phyloP scores from a whole-genome alignment of 192 early-diverging fungal genomes.

The Geosiphon pyriformis region DNA sequence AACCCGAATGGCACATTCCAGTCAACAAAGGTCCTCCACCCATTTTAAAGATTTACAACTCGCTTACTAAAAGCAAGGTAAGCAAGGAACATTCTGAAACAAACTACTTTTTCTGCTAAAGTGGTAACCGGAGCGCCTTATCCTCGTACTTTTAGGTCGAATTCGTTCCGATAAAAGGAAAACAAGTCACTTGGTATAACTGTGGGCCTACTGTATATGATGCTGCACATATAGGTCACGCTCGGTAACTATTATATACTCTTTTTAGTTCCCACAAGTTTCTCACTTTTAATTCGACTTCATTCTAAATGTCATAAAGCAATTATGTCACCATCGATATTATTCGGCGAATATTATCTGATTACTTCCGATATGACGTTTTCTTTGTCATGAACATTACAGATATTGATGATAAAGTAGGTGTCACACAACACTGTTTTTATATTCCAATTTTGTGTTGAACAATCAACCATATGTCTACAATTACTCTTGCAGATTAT shows the following conservation, averaged over 20 bases:
- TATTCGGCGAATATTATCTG: conserved; percentile 85
- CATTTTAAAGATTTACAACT: conserved; percentile 71
- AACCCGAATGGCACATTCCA: conserved; percentile 67
- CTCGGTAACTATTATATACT: conserved; percentile 55
- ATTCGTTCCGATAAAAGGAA: conserved; percentile 79
- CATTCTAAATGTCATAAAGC: conserved; percentile 28
- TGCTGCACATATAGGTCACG: conserved; percentile 93
- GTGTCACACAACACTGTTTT: not conserved
- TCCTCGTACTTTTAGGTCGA: conserved; percentile 54
- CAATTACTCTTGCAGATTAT: conserved; percentile 88
- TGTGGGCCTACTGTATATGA: conserved; percentile 99
- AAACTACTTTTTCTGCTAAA: not conserved
- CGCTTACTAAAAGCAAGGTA: conserved; percentile 84
- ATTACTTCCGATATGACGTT: conserved; percentile 94
- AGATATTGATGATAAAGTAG: conserved; percentile 94
- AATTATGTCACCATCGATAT: conserved; percentile 93
- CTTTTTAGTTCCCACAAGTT: too few species aligned
- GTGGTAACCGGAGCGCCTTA: not conserved
- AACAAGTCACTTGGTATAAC: conserved; percentile 89
- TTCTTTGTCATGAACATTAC: conserved; percentile 96
- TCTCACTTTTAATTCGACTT: too few species aligned
- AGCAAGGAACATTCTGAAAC: not conserved
- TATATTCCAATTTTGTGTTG: too few species aligned
- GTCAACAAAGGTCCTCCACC: conserved; percentile 34
- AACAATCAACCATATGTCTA: too few species aligned